Base-by-base conservation (phyloP, 345 rosid genomes). In the Acer saccharum region DNA sequence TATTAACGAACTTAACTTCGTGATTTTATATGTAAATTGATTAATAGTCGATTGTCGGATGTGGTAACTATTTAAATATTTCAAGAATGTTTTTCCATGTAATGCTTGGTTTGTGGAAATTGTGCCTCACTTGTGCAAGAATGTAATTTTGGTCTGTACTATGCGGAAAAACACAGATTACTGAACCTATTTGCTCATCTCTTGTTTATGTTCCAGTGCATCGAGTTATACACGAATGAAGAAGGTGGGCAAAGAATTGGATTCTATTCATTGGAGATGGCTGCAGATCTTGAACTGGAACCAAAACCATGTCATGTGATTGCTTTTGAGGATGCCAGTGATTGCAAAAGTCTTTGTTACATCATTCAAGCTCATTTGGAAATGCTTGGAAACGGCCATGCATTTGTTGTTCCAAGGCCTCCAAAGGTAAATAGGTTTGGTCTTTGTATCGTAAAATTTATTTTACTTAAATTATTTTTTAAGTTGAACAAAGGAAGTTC, bases 241-340 rank as follows among this genome's bases (percentile, higher is more conserved):
- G 80, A 86, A 7, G 91, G 87, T 73, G 87, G 88, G 74, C 89
- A 91, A 75, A 87, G 84, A 71, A 83, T 89, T 62, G 98, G 98
- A 52, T 91, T 95, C 79, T 95, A 95, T 87, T 85, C 97, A 35
- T 72, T 95, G 85, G 98, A 91, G 80, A 95, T 95, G 97, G 98
- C 94, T 66, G 69, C 80, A 39, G 98, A 95, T 88, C 97, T 95
- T 78, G 98, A 95, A 64, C 57, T 95, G 82, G 97, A 95, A 74
- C 98, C 97, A 11, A 93, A 91, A 83, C 94, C 98, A 23, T 81
- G 81, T 74, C 94, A 91, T 70, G 92, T 91, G 76, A 93, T 95
- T 77, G 97, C 95, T 76, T 93, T 95, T 76, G 95, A 93, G 82
- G 84, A 93, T 76, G 82, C 94, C 55, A 82, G 80, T 11, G 98